phyloP scores from a whole-genome alignment of 2,329 filamentous ascomycete genomes.

The Pseudocercospora fijiensis region DNA sequence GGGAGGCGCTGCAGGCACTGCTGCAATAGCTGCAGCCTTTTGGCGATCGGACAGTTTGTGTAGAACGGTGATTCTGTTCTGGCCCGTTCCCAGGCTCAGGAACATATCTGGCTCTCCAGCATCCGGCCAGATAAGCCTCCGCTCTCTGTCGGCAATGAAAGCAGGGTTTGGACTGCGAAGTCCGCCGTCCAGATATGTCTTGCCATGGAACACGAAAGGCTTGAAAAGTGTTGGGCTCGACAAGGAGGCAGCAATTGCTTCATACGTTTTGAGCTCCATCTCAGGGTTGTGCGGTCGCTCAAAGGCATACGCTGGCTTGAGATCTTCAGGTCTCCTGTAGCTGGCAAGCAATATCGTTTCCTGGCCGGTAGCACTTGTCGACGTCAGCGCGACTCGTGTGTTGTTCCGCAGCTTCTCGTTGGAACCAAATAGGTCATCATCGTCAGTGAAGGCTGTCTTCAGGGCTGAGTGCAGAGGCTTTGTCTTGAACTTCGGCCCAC shows the following conservation, averaged over 20 bases:
- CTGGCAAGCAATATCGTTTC: slow-evolving; percentile 47
- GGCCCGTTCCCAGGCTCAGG: slow-evolving; percentile 38
- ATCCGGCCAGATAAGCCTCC: slow-evolving; percentile 39
- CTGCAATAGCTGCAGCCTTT: slow-evolving; percentile 14
- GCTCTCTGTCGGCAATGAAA: slow-evolving; percentile 51
- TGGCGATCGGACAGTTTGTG: slow-evolving; percentile 33
- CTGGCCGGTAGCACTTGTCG: slow-evolving; percentile 43
- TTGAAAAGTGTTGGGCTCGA: slow-evolving; percentile 54
- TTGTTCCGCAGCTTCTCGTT: slow-evolving; percentile 27
- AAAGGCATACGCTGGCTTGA: slow-evolving; percentile 40
- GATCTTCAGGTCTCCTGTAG: slow-evolving; percentile 43
- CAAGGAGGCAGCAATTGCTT: slow-evolving; percentile 53
- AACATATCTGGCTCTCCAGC: slow-evolving; percentile 38
- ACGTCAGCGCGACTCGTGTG: slow-evolving; percentile 46
- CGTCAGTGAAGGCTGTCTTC: slow-evolving; percentile 41
- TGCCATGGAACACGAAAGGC: slow-evolving; percentile 49
- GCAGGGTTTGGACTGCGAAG: slow-evolving; percentile 54
- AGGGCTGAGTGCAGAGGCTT: slow-evolving; percentile 40
- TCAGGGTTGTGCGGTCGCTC: slow-evolving; percentile 42
- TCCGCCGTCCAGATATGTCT: slow-evolving; percentile 53
- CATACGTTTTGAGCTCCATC: slow-evolving; percentile 51
- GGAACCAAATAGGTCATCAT: slow-evolving; percentile 34
- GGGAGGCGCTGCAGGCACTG: slow-evolving; percentile 8
- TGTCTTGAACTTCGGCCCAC: slow-evolving; percentile 38
- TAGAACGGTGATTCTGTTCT: slow-evolving; percentile 35